Percentiles rank a stretch among this genome's conserved stretches.
phyloP scores from a whole-genome alignment of 2,329 filamentous ascomycete species.

The Sclerotinia sclerotiorum region DNA sequence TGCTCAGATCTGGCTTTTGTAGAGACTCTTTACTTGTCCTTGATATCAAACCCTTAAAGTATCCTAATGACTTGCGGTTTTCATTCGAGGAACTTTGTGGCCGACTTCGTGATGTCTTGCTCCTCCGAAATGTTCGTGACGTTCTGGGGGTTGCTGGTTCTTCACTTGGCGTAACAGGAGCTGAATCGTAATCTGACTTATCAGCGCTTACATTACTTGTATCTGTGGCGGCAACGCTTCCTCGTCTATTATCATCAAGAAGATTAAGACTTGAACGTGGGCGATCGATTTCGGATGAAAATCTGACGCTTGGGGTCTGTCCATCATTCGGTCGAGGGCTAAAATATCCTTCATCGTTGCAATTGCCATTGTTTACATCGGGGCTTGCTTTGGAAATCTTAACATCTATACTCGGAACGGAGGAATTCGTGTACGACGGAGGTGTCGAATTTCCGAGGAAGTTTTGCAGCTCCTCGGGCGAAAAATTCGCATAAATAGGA shows the following conservation, averaged over 20 bases:
- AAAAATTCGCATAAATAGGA: conserved; percentile 66
- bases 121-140: conserved; percentile 58
- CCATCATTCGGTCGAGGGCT: conserved; percentile 44
- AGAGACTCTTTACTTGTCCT: conserved; percentile 39
- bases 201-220: conserved; percentile 43
- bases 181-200: conserved; percentile 42
- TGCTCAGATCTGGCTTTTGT: conserved; percentile 25
- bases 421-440: conserved; percentile 52
- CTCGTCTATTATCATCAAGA: conserved; percentile 48
- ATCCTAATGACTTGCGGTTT: conserved; percentile 54
- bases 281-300: conserved; percentile 56
- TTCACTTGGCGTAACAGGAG: conserved; percentile 50
- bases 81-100: conserved; percentile 60
- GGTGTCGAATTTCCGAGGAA: conserved; percentile 43
- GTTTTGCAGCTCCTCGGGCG: conserved; percentile 37
- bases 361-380: neutral
- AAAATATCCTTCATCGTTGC: conserved; percentile 42
- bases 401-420: conserved; percentile 43
- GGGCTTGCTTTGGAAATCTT: conserved; percentile 24
- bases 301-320: conserved; percentile 48
- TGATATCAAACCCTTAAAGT: conserved; percentile 48
- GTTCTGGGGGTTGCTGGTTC: conserved; percentile 55
- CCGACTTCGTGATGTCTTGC: conserved; percentile 53
- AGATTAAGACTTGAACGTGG: conserved; percentile 50
- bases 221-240: conserved; percentile 53